A percentile compares a stretch with the other conserved stretches of the same genome.
These are phyloP conservation scores for Arachis monticola DNA, from an alignment of 331 rosid genomes.

Conservation along the genomic window DNA sequence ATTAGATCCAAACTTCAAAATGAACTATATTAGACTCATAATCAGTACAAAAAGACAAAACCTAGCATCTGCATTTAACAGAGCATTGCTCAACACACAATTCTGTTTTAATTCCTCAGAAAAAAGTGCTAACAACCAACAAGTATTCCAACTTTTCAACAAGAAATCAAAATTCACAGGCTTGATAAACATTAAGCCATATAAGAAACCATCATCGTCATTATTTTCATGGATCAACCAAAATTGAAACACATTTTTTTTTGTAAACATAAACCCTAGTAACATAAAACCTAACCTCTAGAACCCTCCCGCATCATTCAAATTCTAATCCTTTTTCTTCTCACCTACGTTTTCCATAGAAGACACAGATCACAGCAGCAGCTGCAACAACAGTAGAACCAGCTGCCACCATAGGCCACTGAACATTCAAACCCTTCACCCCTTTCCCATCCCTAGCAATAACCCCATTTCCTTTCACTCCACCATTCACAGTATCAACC, in stretches of 20 bases:
- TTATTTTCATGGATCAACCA: conserved; percentile 59
- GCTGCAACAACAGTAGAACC: conserved; percentile 71
- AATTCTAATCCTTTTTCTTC: neutral
- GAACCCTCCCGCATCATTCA: conserved; percentile 35
- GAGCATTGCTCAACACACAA: conserved; percentile 39
- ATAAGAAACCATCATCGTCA: conserved; percentile 40
- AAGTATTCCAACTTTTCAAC: conserved; percentile 36
- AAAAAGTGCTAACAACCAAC: conserved; percentile 40
- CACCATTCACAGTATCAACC: conserved; percentile 53
- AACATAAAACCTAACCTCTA: conserved; percentile 57
- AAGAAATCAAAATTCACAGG: conserved; percentile 40
- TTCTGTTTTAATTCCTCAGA: conserved; percentile 34
- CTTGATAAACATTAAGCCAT: conserved; percentile 50
- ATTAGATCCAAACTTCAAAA: conserved; percentile 30
- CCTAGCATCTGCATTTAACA: conserved; percentile 28
- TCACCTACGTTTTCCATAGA: conserved; percentile 67
- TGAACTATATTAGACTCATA: conserved; percentile 4
- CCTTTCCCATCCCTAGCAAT: conserved; percentile 49
- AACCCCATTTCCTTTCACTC: conserved; percentile 42
- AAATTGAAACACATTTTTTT: conserved; percentile 58
- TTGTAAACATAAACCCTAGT: conserved; percentile 34
- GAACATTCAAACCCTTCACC: conserved; percentile 46
- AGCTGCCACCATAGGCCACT: conserved; percentile 70
- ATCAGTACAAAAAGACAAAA: conserved; percentile 27
- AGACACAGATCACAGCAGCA: conserved; percentile 46